phyloP scores from a whole-genome alignment of 1,284 basidiomycete genomes.

The Cryptococcus neoformans region DNA sequence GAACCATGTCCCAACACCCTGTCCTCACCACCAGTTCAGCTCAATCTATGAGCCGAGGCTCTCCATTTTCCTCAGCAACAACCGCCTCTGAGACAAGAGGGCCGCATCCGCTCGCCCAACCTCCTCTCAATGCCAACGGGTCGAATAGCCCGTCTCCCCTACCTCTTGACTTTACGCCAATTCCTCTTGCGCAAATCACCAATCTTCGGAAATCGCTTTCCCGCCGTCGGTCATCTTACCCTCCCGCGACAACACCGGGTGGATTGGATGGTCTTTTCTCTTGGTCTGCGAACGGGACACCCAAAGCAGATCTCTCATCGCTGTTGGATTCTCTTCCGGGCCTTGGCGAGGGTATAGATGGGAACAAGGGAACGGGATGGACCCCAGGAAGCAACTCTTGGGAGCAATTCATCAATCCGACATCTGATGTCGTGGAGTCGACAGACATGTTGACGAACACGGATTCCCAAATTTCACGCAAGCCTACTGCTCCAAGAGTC shows the following conservation, averaged over 20 bases:
- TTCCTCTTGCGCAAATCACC: constrained; percentile 5
- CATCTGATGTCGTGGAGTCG: constrained; percentile 1
- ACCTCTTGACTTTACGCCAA: constrained; percentile 9
- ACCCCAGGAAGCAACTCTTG: constrained; percentile 9
- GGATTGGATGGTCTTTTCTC: constrained; percentile 18
- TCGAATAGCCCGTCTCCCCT: constrained; percentile 5
- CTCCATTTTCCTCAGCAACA: not conserved
- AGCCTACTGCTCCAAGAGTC: too few relatives aligned
- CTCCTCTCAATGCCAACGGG: constrained; percentile 2
- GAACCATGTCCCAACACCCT: too few relatives aligned
- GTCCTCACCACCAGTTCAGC: too few relatives aligned
- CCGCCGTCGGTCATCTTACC: constrained; percentile 31
- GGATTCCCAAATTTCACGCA: too few relatives aligned
- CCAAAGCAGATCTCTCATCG: not conserved
- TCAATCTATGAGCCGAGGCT: not conserved
- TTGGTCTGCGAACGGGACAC: constrained; percentile 22
- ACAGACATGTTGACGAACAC: too few relatives aligned
- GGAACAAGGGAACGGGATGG: not conserved
- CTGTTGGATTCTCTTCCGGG: constrained; percentile 1
- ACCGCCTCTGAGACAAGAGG: too few relatives aligned
- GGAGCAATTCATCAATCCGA: constrained; percentile 31
- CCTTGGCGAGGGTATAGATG: not conserved
- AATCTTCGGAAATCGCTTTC: constrained; percentile 12
- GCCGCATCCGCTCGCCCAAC: not conserved
- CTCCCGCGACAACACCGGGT: constrained; percentile 21